Percentiles rank a stretch among this genome's conserved stretches.
These are phyloP conservation scores for Oryza rufipogon DNA, from an alignment of 176 grass and related monocot genomes.

Conservation along the genomic window DNA sequence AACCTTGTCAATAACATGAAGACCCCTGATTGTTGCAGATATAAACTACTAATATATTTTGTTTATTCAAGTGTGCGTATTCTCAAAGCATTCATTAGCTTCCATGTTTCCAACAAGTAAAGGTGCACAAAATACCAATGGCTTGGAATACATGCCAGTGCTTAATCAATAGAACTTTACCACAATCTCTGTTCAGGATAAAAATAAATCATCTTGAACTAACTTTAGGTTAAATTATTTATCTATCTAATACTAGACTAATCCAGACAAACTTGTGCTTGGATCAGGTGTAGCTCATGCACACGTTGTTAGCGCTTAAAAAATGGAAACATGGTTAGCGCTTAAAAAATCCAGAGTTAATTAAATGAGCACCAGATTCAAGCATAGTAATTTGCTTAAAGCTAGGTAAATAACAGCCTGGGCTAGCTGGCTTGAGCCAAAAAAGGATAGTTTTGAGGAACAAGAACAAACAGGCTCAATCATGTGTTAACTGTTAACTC, in stretches of 20 bases:
- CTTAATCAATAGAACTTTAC: background rate
- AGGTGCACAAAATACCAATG: background rate
- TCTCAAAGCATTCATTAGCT: background rate
- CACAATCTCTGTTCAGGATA: slow-evolving; percentile 25
- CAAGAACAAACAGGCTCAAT: background rate
- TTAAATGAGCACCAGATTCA: background rate
- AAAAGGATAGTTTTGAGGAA: background rate
- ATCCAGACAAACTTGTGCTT: background rate
- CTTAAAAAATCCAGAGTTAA: background rate
- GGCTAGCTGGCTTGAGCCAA: background rate
- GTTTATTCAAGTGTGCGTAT: background rate
- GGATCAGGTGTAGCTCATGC: background rate
- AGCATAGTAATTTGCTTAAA: background rate
- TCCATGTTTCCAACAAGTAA: background rate
- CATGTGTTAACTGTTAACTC: background rate
- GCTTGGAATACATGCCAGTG: background rate
- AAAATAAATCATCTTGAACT: background rate
- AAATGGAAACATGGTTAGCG: background rate
- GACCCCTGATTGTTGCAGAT: background rate
- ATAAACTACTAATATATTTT: background rate
- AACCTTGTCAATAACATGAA: slow-evolving; percentile 28
- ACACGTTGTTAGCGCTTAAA: background rate
- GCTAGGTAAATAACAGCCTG: background rate
- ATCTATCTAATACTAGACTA: background rate
- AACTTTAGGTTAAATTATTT: background rate